Evolutionary conservation across 768 basidiomycete genomes (phyloP).

Genomic region (Panaeolus papilionaceus): DNA sequence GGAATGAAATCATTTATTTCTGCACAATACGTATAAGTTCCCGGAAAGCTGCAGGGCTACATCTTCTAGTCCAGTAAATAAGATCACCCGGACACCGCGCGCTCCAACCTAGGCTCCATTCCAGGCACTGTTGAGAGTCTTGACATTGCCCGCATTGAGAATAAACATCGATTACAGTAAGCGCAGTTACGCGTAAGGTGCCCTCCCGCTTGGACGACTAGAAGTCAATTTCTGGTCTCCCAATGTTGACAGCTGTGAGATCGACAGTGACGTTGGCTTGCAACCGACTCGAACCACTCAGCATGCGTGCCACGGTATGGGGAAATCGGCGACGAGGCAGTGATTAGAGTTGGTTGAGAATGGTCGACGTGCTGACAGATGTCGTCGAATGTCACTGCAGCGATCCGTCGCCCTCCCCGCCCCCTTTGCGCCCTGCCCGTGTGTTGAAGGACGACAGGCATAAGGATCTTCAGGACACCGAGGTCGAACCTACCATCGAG

Average conservation of each 20-base stretch:
- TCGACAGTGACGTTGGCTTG: neutral
- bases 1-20: neutral
- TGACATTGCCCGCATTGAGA: neutral
- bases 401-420: neutral
- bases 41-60: neutral
- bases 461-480: neutral
- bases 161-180: neutral
- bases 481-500: neutral
- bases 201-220: neutral
- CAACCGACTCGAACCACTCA: neutral
- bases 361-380: neutral
- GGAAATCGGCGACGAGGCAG: neutral
- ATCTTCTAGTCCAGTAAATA: neutral
- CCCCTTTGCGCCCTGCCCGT: neutral
- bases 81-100: neutral
- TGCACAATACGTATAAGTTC: neutral
- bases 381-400: neutral
- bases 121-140: neutral
- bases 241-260: slow-evolving; percentile 6
- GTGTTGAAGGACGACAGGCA: neutral
- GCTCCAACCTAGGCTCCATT: neutral
- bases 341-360: neutral
- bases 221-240: neutral
- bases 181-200: neutral
- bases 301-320: neutral